Conservation (phyloP, 345 rosid species). For the Salix viminalis region DNA sequence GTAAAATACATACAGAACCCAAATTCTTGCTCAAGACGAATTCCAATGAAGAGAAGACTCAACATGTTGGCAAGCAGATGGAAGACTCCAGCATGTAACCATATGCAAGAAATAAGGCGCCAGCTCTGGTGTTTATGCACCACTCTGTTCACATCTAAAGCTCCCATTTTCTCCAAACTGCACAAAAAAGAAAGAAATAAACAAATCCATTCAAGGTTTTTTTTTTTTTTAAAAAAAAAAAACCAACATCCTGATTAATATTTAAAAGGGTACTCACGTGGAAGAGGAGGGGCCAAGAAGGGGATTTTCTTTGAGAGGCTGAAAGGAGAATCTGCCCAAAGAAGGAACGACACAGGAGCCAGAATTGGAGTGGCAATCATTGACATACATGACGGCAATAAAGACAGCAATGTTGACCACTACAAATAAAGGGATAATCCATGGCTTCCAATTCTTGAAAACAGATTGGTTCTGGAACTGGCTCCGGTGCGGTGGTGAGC, state of each 20-base stretch:
- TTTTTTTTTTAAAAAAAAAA: background rate
- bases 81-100: constrained; percentile 36
- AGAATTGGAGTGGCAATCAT: constrained; percentile 23
- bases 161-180: constrained; percentile 31
- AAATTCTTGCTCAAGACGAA: constrained; percentile 27
- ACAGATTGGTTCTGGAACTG: constrained; percentile 30
- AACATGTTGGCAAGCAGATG: constrained; percentile 34
- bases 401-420: constrained; percentile 21
- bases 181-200: background rate
- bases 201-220: background rate
- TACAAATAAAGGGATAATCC: constrained; percentile 29
- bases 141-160: constrained; percentile 18
- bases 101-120: constrained; percentile 29
- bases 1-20: constrained; percentile 15
- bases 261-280: constrained; percentile 11
- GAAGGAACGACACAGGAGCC: constrained; percentile 11
- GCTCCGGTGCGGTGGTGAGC: background rate
- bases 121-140: constrained; percentile 22
- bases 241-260: background rate
- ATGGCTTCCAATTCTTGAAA: constrained; percentile 34
- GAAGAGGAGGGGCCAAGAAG: constrained; percentile 29
- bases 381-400: constrained; percentile 18
- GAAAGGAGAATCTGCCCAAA: constrained; percentile 28
- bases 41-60: constrained; percentile 25
- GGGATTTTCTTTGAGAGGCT: constrained; percentile 29